Evolutionary conservation across 2,329 filamentous ascomycete species (phyloP).

Genomic region (Diaporthe ilicicola): DNA sequence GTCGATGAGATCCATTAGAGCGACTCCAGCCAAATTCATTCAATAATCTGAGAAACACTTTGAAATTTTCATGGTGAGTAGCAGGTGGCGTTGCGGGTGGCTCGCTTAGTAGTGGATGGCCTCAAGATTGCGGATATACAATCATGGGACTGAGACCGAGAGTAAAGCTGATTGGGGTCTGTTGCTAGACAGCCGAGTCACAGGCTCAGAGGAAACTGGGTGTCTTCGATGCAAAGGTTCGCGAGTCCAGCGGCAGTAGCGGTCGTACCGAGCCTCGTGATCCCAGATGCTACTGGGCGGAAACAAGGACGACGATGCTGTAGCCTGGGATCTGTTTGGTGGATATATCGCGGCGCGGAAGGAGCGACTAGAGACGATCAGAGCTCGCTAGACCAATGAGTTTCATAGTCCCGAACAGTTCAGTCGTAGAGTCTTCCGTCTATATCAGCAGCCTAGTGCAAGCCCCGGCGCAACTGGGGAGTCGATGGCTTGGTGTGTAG

Average conservation of each 20-base stretch:
- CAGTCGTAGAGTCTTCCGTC: background rate
- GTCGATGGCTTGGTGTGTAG: background rate
- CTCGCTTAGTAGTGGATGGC: too few species aligned
- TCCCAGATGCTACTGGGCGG: background rate
- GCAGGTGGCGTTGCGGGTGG: background rate
- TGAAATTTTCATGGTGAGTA: background rate
- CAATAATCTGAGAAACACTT: background rate
- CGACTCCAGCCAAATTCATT: background rate
- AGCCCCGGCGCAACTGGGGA: background rate
- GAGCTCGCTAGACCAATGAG: background rate
- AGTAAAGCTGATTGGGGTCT: background rate
- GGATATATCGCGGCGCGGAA: background rate
- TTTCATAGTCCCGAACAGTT: background rate
- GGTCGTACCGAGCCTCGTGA: background rate
- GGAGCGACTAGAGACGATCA: background rate
- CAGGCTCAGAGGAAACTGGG: background rate
- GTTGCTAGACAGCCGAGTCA: background rate
- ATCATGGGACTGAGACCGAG: background rate
- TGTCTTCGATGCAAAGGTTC: background rate
- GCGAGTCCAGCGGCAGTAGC: background rate
- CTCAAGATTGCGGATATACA: background rate
- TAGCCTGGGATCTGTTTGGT: background rate
- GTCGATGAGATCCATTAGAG: conserved; percentile 28
- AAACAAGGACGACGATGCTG: background rate
- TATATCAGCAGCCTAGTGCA: background rate